Conservation (phyloP, 768 basidiomycete genomes). For the Pseudohyphozyma bogoriensis region DNA sequence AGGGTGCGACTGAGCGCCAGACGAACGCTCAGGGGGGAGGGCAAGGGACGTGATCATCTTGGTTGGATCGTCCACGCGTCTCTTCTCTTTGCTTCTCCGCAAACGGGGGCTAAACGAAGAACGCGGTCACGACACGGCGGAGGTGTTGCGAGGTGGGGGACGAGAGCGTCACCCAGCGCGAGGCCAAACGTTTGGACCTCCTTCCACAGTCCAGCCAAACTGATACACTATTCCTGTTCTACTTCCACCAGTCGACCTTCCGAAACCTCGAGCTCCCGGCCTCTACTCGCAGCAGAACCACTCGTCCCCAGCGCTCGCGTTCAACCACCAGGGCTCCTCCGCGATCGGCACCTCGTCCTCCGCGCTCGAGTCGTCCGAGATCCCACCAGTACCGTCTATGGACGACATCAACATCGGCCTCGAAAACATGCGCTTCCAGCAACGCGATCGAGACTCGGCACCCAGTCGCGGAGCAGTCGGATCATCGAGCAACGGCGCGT, state of each 20-base stretch:
- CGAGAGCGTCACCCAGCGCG: too few relatives aligned
- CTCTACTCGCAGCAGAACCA: conserved; percentile 26
- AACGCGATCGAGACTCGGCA: not conserved
- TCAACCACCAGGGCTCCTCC: not conserved
- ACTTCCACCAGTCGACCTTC: not conserved
- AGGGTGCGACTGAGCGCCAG: too few relatives aligned
- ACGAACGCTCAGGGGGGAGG: too few relatives aligned
- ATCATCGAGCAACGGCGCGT: conserved; percentile 2
- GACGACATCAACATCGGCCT: conserved; percentile 27
- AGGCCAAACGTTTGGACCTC: too few relatives aligned
- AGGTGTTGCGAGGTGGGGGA: not conserved
- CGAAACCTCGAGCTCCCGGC: conserved; percentile 3
- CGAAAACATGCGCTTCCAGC: conserved; percentile 26
- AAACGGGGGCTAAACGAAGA: not conserved
- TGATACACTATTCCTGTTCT: not conserved
- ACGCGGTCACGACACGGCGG: not conserved
- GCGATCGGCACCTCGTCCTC: not conserved
- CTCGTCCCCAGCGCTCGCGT: conserved; percentile 22
- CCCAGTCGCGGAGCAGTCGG: not conserved
- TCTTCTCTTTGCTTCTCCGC: too few relatives aligned
- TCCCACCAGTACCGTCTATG: conserved; percentile 8
- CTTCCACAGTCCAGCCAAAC: too few relatives aligned
- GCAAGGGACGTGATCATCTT: too few relatives aligned
- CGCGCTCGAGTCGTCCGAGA: conserved; percentile 15
- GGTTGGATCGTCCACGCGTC: too few relatives aligned